These are phyloP conservation scores for Neoboletus subvelutipes DNA, from an alignment of 768 basidiomycete genomes.

Conservation along the genomic window DNA sequence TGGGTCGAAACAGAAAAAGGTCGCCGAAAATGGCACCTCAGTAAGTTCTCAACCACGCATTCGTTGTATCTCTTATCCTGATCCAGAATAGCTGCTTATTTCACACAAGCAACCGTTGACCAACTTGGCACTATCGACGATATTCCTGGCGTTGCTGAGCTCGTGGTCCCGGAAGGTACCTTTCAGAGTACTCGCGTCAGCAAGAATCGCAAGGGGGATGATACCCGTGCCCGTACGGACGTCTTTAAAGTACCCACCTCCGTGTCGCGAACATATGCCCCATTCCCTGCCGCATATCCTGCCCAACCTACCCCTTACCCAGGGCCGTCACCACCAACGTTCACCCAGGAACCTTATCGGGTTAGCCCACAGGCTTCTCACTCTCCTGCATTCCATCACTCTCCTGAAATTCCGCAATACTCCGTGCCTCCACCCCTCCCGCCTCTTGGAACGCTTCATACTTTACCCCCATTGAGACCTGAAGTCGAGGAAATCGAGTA, in stretches of 20 bases:
- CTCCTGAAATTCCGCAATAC: constrained; percentile 29
- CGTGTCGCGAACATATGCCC: constrained; percentile 40
- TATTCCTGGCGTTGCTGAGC: constrained; percentile 53
- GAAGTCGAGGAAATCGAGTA: constrained; percentile 29
- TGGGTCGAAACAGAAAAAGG: constrained; percentile 67
- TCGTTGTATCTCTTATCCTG: constrained; percentile 15
- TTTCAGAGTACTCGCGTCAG: constrained; percentile 67
- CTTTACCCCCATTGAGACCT: constrained; percentile 30
- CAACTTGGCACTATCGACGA: constrained; percentile 71
- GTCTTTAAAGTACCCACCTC: constrained; percentile 33
- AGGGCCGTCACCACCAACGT: constrained; percentile 20
- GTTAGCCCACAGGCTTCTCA: constrained; percentile 25
- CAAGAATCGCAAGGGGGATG: constrained; percentile 49
- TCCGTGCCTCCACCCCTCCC: constrained; percentile 29
- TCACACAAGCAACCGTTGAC: constrained; percentile 74
- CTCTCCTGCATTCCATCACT: constrained; percentile 15
- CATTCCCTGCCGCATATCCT: constrained; percentile 39
- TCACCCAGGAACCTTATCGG: constrained; percentile 27
- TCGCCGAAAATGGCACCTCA: constrained; percentile 79
- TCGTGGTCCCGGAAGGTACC: constrained; percentile 63
- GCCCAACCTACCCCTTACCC: constrained; percentile 26
- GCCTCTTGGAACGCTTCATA: constrained; percentile 19
- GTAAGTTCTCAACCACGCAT: constrained; percentile 41
- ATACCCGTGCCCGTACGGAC: constrained; percentile 33
- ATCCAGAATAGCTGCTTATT: constrained; percentile 69